phyloP scores from a whole-genome alignment of 768 basidiomycete genomes.

The Panellus pusillus region DNA sequence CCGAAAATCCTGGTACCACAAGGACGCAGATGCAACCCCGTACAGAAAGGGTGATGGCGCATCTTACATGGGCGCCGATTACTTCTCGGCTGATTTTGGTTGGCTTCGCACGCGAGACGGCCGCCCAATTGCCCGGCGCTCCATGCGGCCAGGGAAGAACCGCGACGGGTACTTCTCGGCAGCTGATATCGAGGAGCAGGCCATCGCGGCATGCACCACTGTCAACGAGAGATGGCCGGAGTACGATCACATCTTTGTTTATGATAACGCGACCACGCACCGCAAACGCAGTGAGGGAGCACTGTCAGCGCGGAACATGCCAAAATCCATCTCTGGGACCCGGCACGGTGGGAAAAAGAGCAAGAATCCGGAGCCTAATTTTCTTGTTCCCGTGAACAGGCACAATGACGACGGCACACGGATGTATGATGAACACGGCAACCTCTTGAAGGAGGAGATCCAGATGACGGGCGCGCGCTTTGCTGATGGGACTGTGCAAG shows the following conservation, averaged over 20 bases:
- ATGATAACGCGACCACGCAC: neutral
- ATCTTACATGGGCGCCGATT: constrained; percentile 35
- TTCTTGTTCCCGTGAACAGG: too few species aligned
- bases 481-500: too few species aligned
- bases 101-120: constrained; percentile 25
- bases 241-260: neutral
- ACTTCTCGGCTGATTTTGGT: constrained; percentile 33
- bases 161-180: constrained; percentile 26
- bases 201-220: constrained; percentile 24
- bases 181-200: constrained; percentile 7
- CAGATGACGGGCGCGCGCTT: constrained; percentile 17
- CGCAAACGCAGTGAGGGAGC: constrained; percentile 22
- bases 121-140: constrained; percentile 9
- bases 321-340: constrained; percentile 8
- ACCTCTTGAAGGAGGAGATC: neutral
- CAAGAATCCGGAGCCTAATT: too few species aligned
- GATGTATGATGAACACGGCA: neutral
- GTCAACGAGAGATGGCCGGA: constrained; percentile 23
- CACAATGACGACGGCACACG: neutral
- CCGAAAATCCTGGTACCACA: constrained; percentile 24
- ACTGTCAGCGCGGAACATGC: constrained; percentile 23
- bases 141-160: constrained; percentile 25
- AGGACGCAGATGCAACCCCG: constrained; percentile 18
- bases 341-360: too few species aligned
- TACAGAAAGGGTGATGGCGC: constrained; percentile 33